Conservation (phyloP, 371 early-diverging fungal species). For the Haplosporangium sp. region DNA sequence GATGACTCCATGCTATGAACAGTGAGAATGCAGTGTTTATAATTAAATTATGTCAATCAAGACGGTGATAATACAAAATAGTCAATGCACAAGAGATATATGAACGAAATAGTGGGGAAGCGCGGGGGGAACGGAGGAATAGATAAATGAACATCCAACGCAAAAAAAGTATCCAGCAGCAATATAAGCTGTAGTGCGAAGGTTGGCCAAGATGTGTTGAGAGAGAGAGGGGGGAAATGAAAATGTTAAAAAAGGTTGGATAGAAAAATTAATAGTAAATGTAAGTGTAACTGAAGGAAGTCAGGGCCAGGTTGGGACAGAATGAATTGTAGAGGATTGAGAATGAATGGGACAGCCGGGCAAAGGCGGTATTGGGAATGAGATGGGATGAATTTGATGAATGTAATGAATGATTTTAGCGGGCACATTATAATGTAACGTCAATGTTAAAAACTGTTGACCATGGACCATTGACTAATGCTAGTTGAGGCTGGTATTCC, state of each 20-base stretch:
- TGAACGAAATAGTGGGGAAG: background rate
- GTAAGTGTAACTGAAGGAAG: background rate
- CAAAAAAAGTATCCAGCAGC: conserved; percentile 8
- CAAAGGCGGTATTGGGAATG: conserved; percentile 33
- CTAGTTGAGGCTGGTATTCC: conserved; percentile 20
- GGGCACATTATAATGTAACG: background rate
- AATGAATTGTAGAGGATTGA: conserved; percentile 5
- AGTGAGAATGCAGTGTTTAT: conserved; percentile 2
- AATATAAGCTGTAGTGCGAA: background rate
- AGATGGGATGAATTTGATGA: background rate
- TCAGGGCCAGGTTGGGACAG: conserved; percentile 15
- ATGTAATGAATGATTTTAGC: background rate
- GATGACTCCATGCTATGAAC: conserved; percentile 41
- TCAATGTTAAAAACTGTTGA: background rate
- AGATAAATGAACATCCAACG: background rate
- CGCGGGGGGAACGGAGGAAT: background rate
- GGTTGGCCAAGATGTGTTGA: background rate
- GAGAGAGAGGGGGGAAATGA: background rate
- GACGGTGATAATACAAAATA: background rate
- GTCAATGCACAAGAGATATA: background rate
- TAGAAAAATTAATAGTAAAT: background rate
- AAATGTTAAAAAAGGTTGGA: background rate
- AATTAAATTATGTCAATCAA: no score
- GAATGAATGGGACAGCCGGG: conserved; percentile 4
- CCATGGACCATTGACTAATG: conserved; percentile 2